Evolutionary conservation across 2,329 filamentous ascomycete species (phyloP), one percentile per base, ranked within the genome.

Genomic region (Beauveria rudraprayagi): DNA sequence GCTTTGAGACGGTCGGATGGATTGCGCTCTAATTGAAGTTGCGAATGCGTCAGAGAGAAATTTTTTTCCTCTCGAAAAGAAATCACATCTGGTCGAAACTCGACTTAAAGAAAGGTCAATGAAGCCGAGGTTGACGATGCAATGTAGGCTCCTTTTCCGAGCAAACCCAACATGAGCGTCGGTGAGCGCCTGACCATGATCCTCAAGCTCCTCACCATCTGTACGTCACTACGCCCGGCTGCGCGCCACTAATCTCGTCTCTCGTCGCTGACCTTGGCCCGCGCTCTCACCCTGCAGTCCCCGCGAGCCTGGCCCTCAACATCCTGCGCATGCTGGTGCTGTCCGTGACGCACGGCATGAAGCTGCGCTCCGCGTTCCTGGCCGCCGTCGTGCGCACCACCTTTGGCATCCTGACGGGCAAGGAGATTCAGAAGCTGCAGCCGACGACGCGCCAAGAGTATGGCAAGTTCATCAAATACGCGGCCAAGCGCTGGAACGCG

Each of bases 341-440:
- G 22, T 64, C 68, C 8, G 22, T 65, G 40, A 56, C 62, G 7
- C 59, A 66, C 22, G 60, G 63, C 46, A 56, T 70, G 30, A 58
- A 55, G 8, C n/a, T 63, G 14, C 61, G 62, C 11, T 40, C 53
- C 19, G 67, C 61, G 44, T 16, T 66, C 1, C 4, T 61, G 3
- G 65, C 64, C 60, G 67, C 67, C 40, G 17, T 53, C 4, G 50
- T 66, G 8, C 61, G 64, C 14, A 58, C 66, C 16, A 46, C 61
- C 7, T 63, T 70, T 24, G 56, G 50, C n/a, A 63, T 60, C 14
- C 62, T 70, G 40, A 65, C 62, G 1, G 64, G 62, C 46, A 65
- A 65, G 16, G 63, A 70, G 40, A 56, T 69, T 14, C 69, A 70
- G 52, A 63, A 56, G 24, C n/a, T 69, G 2, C 16, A 60, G 14